Base-by-base conservation (phyloP, 2,329 filamentous ascomycete genomes). In the Trichoderma sp. region DNA sequence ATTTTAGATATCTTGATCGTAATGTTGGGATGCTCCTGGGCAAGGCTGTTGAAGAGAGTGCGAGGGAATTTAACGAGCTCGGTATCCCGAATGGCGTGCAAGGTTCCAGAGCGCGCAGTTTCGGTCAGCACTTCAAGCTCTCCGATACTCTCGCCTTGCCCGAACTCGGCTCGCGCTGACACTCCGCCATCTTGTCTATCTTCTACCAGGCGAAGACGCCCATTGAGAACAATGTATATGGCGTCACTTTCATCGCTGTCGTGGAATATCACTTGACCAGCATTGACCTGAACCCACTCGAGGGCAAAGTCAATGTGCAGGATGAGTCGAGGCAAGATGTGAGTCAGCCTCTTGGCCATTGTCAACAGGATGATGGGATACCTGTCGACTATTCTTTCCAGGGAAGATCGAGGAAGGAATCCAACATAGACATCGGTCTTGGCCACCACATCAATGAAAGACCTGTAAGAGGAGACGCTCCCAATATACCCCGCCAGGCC, bases 1-100 rank as follows among this genome's bases (percentile, higher is more conserved):
- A 99, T 95, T 78, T 98, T 99, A 1, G 95, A 98, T 32, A 99
- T 97, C 79, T 98, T 97, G 78, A 99, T 98, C 0, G 95, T 98
- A 75, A 99, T 99, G 52, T 93, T 96, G 5, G 95, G 95, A 75
- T 99, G 95, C 75, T 99, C 95, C 76, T 97, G 91, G 0, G 95
- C 95, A 64, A 99, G 86, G 75, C 95, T 99, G 82, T 99, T 99
- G 84, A 99, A 99, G 1, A 99, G 82, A 0, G 93, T 97, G 68
- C 94, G 92, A 1, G 95, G 95, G 69, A 99, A 97, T 74, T 97
- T 98, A 68, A 96, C 94, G 32, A 99, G 82, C 76, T 99, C 95
- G 0, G 95, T 98, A 71, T 98, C 95, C 67, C 95, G 91, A 73
- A 99, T 99, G 5, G 95, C 95, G 75, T 98, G 94, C 15, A 99